Evolutionary conservation across 495 filamentous ascomycete species (phyloP), one percentile per base, ranked within the genome.

Genomic region (Trichoderma gamsii): DNA sequence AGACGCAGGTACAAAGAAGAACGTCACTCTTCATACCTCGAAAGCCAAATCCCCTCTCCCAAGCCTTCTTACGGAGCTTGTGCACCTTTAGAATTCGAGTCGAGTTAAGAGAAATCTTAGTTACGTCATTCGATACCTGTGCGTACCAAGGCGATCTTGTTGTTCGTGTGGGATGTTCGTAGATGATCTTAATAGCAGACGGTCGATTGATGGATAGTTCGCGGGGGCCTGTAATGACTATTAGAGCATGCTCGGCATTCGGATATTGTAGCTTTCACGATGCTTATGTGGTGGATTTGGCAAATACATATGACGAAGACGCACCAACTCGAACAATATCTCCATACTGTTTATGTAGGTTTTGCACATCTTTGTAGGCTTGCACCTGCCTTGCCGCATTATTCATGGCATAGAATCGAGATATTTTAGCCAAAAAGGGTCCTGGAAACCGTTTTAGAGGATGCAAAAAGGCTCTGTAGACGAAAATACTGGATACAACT

Each of bases 391-490:
- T 70, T 0, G 70, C 56, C 0, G 67, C 63, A 49, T 73, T 46
- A 16, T 61, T 46, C n/a, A 73, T 65, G 52, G 73, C 70, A 52
- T 75, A 81, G 21, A 83, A 71, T 1, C 74, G 75, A 8, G 76
- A 77, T 0, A 85, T 51, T 29, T 73, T 75, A 18, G 80, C 74
- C 3, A 70, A 32, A 18, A 77, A 65, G 1, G 82, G 81, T 0
- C 83, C 83, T 7, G 80, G 80, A 68, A 85, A 84, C 0, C 64
- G 70, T 38, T 76, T 73, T 4, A 85, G 70, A 4, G 73, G 79
- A 71, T 84, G 80, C 65, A 84, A 81, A 69, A 80, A 82, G 5
- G 75, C 32, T 18, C 82, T 76, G 63, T 84, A 85, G 9, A 78
- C 64, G 15, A 74, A 41, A 49, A 85, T 80, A 71, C 82, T 85